Evolutionary conservation across 495 filamentous ascomycete species (phyloP).

Genomic region (Penicillium paxilli): DNA sequence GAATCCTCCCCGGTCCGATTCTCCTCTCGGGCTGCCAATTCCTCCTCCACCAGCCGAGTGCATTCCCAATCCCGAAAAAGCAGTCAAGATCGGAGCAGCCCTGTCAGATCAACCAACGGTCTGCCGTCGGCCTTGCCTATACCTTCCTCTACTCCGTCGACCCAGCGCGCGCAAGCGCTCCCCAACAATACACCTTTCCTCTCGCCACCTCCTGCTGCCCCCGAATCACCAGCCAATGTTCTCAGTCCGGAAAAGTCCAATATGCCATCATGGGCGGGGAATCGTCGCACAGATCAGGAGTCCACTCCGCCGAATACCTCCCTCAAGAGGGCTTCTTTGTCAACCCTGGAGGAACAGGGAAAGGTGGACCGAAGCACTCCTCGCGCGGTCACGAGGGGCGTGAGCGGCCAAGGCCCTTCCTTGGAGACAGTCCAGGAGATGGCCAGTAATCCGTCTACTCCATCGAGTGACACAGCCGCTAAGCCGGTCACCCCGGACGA

Average conservation of each 20-base stretch:
- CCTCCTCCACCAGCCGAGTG: slow-evolving; percentile 28
- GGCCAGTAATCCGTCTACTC: slow-evolving; percentile 76
- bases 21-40: slow-evolving; percentile 34
- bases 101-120: slow-evolving; percentile 52
- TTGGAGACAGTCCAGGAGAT: slow-evolving; percentile 91
- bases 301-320: slow-evolving; percentile 43
- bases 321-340: slow-evolving; percentile 36
- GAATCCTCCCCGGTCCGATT: slow-evolving; percentile 49
- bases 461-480: slow-evolving; percentile 51
- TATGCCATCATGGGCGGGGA: slow-evolving; percentile 61
- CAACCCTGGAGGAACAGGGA: slow-evolving; percentile 30
- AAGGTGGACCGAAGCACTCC: slow-evolving; percentile 37
- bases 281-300: slow-evolving; percentile 39
- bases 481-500: slow-evolving; percentile 31
- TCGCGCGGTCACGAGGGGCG: slow-evolving; percentile 55
- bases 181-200: slow-evolving; percentile 57
- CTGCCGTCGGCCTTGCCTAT: slow-evolving; percentile 37
- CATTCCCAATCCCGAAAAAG: slow-evolving; percentile 66
- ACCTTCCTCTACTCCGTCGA: slow-evolving; percentile 58
- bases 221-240: slow-evolving; percentile 59
- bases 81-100: slow-evolving; percentile 63
- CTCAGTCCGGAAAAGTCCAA: slow-evolving; percentile 63
- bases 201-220: slow-evolving; percentile 48
- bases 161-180: slow-evolving; percentile 64
- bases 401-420: slow-evolving; percentile 64